Percentiles rank a stretch among this genome's conserved stretches.
phyloP scores from a whole-genome alignment of 2,329 filamentous ascomycete genomes.

The Pseudocercospora fijiensis region DNA sequence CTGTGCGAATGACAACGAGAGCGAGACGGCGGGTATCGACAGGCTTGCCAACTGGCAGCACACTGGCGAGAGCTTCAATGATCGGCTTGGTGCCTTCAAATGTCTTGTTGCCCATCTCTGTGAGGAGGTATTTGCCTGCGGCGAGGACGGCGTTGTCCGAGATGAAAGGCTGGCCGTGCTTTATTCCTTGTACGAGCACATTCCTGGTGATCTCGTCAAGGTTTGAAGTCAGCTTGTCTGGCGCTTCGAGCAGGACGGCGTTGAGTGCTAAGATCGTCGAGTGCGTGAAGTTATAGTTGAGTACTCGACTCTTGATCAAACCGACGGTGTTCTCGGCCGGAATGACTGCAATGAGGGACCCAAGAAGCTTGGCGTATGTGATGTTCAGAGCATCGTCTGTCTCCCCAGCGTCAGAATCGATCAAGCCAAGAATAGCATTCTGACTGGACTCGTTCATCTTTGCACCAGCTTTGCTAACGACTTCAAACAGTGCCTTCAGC shows the following conservation, averaged over 20 bases:
- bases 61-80: slow-evolving; percentile 72
- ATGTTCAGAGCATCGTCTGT: slow-evolving; percentile 72
- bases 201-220: slow-evolving; percentile 72
- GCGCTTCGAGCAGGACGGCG: slow-evolving; percentile 78
- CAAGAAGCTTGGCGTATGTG: slow-evolving; percentile 85
- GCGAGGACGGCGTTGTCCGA: slow-evolving; percentile 86
- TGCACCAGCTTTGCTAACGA: slow-evolving; percentile 87
- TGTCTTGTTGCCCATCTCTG: slow-evolving; percentile 60
- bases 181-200: slow-evolving; percentile 77
- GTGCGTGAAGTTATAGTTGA: slow-evolving; percentile 71
- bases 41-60: slow-evolving; percentile 74
- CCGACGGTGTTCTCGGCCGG: slow-evolving; percentile 65
- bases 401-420: slow-evolving; percentile 79
- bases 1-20: slow-evolving; percentile 82
- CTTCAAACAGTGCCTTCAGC: slow-evolving; percentile 94
- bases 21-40: slow-evolving; percentile 81
- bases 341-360: slow-evolving; percentile 84
- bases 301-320: slow-evolving; percentile 70
- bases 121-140: slow-evolving; percentile 83
- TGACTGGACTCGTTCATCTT: slow-evolving; percentile 95
- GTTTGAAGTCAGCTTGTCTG: slow-evolving; percentile 65
- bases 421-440: slow-evolving; percentile 79
- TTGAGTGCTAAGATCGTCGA: slow-evolving; percentile 85
- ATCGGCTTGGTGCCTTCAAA: slow-evolving; percentile 78
- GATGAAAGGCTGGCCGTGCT: slow-evolving; percentile 63